Base-by-base conservation (phyloP, 2,329 filamentous ascomycete species). In the Simplicillium sp. region DNA sequence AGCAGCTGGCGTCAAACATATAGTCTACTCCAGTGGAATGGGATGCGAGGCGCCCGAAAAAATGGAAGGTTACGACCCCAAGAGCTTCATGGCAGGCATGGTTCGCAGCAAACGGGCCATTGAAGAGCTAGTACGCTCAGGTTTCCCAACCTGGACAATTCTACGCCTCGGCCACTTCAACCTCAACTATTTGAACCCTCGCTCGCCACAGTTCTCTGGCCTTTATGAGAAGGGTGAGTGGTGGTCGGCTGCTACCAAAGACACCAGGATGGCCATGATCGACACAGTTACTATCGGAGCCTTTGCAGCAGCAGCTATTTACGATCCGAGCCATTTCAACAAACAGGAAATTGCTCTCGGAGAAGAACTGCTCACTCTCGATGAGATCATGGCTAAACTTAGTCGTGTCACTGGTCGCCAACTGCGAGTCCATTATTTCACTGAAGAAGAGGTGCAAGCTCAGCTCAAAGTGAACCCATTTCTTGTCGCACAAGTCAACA, bases 121-220 rank as follows among this genome's bases (percentile, higher is more conserved):
- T 16, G 71, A 75, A 45, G 44, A 56, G 1, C 53, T 54, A 15
- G 50, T 70, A 4, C 54, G 59, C 15, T 40, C 48, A 8, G 61
- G 61, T 2, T 65, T 71, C 43, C 45, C 60, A 12, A 46, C 51
- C 7, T 75, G 66, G 63, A 73, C 71, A 0, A 61, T 75, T 16
- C 50, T 77, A 2, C 66, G 69, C 2, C 68, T 69, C 0, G 67
- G 65, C 2, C 64, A 60, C 48, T 75, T 77, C 57, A 70, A 72
- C 64, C 58, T 61, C 15, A 76, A 77, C 48, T 68, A 66, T 44
- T 37, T 73, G 4, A 42, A 53, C 4, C 70, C 70, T 3, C 54
- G 64, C 11, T 60, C 64, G 2, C 57, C 65, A 54, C 37, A 37
- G 33, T 70, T 65, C 43, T 56, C 60, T 0, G 62, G 59, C 0